Percentiles rank a stretch among this genome's conserved stretches.
Evolutionary conservation across 179 eudicot genomes (phyloP).

Genomic region (Dionaea muscipula): DNA sequence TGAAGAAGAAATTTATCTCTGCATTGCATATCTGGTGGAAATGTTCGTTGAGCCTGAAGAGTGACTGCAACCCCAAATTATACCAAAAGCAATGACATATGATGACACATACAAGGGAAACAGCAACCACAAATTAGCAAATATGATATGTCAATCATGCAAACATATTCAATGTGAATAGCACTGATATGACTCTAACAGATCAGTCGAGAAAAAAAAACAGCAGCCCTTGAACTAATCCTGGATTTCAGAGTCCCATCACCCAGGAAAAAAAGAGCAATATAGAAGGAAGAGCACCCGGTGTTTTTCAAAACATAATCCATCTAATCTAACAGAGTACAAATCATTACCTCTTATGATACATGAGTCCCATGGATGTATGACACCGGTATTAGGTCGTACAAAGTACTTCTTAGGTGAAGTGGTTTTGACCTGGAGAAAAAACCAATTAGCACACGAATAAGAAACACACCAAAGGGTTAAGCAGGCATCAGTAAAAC

Average conservation of each 20-base stretch:
- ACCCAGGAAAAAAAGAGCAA: not conserved
- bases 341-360: conserved; percentile 57
- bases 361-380: conserved; percentile 81
- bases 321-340: not conserved
- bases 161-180: not conserved
- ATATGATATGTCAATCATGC: not conserved
- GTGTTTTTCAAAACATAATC: not conserved
- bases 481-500: not conserved
- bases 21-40: conserved; percentile 72
- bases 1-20: conserved; percentile 90
- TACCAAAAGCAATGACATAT: conserved; percentile 5
- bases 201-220: no score
- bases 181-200: no score
- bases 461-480: not conserved
- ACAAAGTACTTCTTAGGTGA: conserved; percentile 89
- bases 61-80: conserved; percentile 44
- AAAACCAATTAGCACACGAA: not conserved
- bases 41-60: conserved; percentile 75
- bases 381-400: conserved; percentile 77
- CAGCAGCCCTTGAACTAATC: no score
- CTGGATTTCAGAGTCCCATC: not conserved
- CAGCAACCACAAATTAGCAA: not conserved
- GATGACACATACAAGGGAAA: no score
- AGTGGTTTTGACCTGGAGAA: conserved; percentile 68
- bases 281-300: not conserved